phyloP scores from a whole-genome alignment of 2,329 filamentous ascomycete genomes.

The Cytospora leucostoma region DNA sequence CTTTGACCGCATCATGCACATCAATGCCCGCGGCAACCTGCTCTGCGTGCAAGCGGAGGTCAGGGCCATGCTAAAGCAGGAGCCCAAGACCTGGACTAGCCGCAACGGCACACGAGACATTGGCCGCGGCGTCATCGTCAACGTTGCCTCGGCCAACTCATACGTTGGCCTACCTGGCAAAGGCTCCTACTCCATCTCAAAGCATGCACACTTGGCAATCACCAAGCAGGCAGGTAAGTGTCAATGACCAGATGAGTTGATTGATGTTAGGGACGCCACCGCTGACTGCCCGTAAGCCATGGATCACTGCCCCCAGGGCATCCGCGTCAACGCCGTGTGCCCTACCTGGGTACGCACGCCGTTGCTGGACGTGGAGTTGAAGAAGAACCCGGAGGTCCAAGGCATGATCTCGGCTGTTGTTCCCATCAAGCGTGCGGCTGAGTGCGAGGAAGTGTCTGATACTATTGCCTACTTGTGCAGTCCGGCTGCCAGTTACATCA shows the following conservation, averaged over 20 bases:
- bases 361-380: constrained; percentile 24
- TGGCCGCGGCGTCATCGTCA: constrained; percentile 29
- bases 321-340: constrained; percentile 31
- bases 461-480: constrained; percentile 29
- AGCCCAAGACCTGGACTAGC: constrained; percentile 28
- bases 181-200: constrained; percentile 30
- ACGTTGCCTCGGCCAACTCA: constrained; percentile 29
- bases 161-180: constrained; percentile 28
- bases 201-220: constrained; percentile 29
- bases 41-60: constrained; percentile 27
- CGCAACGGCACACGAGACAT: constrained; percentile 29
- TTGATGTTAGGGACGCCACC: no score
- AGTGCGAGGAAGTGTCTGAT: constrained; percentile 30
- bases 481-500: constrained; percentile 30
- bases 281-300: constrained; percentile 21
- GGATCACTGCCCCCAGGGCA: constrained; percentile 26
- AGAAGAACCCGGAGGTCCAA: constrained; percentile 29
- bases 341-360: constrained; percentile 30
- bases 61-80: constrained; percentile 29
- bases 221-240: constrained; percentile 28
- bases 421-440: constrained; percentile 28
- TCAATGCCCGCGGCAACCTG: constrained; percentile 30
- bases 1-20: constrained; percentile 31
- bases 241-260: no score
- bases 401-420: constrained; percentile 27